Base-by-base conservation (phyloP, 2,329 filamentous ascomycete genomes). In the Calonectria leucothoes region DNA sequence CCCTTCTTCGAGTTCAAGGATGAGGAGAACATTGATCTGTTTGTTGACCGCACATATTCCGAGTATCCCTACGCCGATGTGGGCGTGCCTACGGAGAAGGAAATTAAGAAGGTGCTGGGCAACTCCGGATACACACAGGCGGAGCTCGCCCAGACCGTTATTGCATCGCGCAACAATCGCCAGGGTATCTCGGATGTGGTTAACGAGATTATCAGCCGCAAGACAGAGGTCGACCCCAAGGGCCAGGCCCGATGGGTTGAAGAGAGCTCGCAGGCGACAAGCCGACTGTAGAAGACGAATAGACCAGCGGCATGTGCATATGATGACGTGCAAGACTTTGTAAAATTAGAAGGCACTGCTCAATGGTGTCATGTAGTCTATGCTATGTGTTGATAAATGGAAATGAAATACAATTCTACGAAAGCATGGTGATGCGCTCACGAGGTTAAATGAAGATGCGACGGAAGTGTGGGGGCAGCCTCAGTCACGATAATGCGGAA, bases 11-110 rank as follows among this genome's bases (percentile, higher is more conserved):
- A 86, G 49, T 85, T 88, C 31, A 82, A 85, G 48, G 84, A 88
- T 20, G 69, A 76, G 42, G 76, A 85, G 55, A 83, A 86, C 67
- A 85, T 98, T 55, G 76, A 87, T 57, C 87, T 98, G 67, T 87
- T 96, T 72, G 92, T 88, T 71, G 82, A 88, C 67, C 84, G 86
- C 15, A 89, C 94, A 78, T 98, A 93, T 85, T 83, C 81, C 6
- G 86, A 93, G 72, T 98, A 98, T 84, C 96, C 96, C 1, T 91
- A 94, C 83, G 84, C 85, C 15, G 52, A 64, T n/a, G 91, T 95
- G 35, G 93, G 93, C 6, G 87, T 98, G 73, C 97, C 96, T 6
- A 89, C 88, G 2, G 96, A 98, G 85, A 78, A 80, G 48, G 89
- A 94, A 66, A 86, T 94, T 17, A 82, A 86, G 81, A 70, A 79